Conservation (phyloP, 129 eudicot species). For the Apium graveolens region DNA sequence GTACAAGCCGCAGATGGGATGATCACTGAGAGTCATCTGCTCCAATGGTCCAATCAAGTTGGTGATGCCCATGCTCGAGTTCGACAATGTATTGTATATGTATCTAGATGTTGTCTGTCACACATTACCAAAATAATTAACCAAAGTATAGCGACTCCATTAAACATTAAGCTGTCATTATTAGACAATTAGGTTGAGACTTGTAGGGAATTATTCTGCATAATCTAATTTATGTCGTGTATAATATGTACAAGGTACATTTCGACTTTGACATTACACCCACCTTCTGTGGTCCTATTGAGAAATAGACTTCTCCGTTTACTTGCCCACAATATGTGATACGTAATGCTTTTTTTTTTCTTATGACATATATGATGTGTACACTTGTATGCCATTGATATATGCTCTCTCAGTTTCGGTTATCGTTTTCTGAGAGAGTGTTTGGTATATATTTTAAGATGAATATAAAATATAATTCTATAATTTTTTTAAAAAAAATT, state of each 20-base stretch:
- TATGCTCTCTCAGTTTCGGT: no score
- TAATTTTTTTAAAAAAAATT: no score
- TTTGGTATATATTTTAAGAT: no score
- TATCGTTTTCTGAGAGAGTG: no score
- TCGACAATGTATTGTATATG: constrained; percentile 14
- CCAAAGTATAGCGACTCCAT: not conserved
- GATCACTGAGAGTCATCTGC: constrained; percentile 17
- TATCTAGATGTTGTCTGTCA: constrained; percentile 11
- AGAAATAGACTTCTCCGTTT: not conserved
- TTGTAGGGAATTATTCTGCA: not conserved
- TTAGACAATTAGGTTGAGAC: not conserved
- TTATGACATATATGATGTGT: not conserved
- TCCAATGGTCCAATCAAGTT: constrained; percentile 27
- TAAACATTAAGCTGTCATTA: not conserved
- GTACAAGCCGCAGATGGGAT: constrained; percentile 22
- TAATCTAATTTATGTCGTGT: not conserved
- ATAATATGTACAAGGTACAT: not conserved
- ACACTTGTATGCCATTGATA: not conserved
- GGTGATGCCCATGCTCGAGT: constrained; percentile 21
- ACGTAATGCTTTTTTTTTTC: not conserved
- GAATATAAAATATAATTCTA: no score
- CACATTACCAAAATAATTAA: not conserved
- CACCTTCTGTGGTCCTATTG: not conserved
- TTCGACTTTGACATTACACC: not conserved
- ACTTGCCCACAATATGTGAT: not conserved